Evolutionary conservation across 192 early-diverging fungal species (phyloP).

Genomic region (Mortierella antarctica): DNA sequence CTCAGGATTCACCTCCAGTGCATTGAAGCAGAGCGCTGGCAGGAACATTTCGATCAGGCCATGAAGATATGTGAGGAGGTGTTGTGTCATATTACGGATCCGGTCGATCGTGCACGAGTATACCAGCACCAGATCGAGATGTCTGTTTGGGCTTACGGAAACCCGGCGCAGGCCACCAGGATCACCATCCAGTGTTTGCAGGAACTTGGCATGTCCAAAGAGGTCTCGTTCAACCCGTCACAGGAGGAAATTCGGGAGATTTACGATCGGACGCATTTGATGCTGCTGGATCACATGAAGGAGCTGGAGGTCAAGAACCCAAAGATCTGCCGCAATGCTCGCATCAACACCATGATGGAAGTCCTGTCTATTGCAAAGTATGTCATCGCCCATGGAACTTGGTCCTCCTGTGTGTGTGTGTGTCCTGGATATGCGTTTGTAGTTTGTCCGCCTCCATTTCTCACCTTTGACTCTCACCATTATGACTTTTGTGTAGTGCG

Average conservation of each 20-base stretch:
- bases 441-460: not conserved
- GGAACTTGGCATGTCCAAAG: conserved; percentile 34
- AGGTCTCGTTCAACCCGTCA: conserved; percentile 22
- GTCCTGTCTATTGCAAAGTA: conserved; percentile 37
- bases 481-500: conserved; percentile 12
- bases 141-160: conserved; percentile 35
- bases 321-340: conserved; percentile 14
- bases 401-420: not conserved
- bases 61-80: conserved; percentile 24
- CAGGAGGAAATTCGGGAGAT: conserved; percentile 28
- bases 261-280: conserved; percentile 27
- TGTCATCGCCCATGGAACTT: not conserved
- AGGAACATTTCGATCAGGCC: conserved; percentile 28
- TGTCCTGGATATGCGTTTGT: not conserved
- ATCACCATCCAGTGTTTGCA: conserved; percentile 40
- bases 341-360: conserved; percentile 38
- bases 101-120: conserved; percentile 25
- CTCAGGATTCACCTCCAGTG: conserved; percentile 38
- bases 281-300: conserved; percentile 23
- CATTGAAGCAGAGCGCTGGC: conserved; percentile 43
- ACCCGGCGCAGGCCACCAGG: conserved; percentile 19
- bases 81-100: conserved; percentile 22
- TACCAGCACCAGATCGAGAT: conserved; percentile 49
- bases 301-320: conserved; percentile 16
- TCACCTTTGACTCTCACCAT: not conserved